phyloP scores from a whole-genome alignment of 2,329 filamentous ascomycete species.

The Diplodia sapinea region DNA sequence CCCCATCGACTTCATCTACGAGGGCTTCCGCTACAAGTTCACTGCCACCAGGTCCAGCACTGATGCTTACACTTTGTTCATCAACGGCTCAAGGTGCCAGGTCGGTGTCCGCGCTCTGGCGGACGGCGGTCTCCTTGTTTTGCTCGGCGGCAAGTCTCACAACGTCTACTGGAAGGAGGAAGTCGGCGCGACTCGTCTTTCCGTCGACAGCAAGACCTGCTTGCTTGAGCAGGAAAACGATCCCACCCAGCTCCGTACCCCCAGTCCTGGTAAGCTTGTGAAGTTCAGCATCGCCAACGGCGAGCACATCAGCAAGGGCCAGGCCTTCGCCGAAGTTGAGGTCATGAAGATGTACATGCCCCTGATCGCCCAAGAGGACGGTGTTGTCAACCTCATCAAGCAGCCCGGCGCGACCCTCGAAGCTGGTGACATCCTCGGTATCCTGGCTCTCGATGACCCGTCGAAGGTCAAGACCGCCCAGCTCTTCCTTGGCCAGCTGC shows the following conservation, averaged over 20 bases:
- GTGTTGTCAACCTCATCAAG: slow-evolving; percentile 97
- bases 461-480: slow-evolving; percentile 95
- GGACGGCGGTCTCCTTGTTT: slow-evolving; percentile 89
- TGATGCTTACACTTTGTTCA: slow-evolving; percentile 97
- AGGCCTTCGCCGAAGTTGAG: slow-evolving; percentile 95
- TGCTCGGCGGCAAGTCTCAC: slow-evolving; percentile 91
- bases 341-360: slow-evolving; percentile 99
- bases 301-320: slow-evolving; percentile 87
- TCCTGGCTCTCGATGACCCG: slow-evolving; percentile 92
- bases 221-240: slow-evolving; percentile 98
- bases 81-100: slow-evolving; percentile 96
- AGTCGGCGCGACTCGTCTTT: slow-evolving; percentile 91
- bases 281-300: slow-evolving; percentile 98
- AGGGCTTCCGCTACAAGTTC: slow-evolving; percentile 96
- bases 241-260: slow-evolving; percentile 92
- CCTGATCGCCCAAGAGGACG: slow-evolving; percentile 90
- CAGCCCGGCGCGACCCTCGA: slow-evolving; percentile 97
- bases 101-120: slow-evolving; percentile 91
- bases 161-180: slow-evolving; percentile 99
- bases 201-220: slow-evolving; percentile 97
- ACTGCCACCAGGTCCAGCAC: slow-evolving; percentile 89
- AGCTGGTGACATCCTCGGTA: slow-evolving; percentile 97
- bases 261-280: slow-evolving; percentile 95
- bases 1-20: slow-evolving; percentile 97
- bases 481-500: slow-evolving; percentile 89